Conservation (phyloP, 768 basidiomycete genomes). For the Rubroboletus pulcherrimus region DNA sequence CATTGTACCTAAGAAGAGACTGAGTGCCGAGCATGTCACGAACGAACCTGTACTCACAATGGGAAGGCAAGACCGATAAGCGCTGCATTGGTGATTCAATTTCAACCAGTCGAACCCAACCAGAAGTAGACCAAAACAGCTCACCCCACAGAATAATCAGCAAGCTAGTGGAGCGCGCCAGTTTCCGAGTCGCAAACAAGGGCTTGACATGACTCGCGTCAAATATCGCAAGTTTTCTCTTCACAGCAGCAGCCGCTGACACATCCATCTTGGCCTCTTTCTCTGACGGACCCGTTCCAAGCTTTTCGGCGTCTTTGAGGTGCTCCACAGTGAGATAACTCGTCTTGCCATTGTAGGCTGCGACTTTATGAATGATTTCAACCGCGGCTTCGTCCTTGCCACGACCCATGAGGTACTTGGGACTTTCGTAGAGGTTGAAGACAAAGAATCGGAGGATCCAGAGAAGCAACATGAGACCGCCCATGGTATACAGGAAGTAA, state of each 20-base stretch:
- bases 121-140: background rate
- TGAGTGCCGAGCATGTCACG: background rate
- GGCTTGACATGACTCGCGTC: conserved; percentile 42
- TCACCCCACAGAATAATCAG: conserved; percentile 53
- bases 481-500: conserved; percentile 71
- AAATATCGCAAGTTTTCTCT: conserved; percentile 38
- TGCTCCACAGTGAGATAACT: conserved; percentile 44
- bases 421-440: conserved; percentile 67
- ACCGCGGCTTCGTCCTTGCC: conserved; percentile 62
- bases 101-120: background rate
- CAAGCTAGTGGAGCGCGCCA: conserved; percentile 49
- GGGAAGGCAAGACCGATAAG: conserved; percentile 78
- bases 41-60: conserved; percentile 36
- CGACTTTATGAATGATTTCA: conserved; percentile 57
- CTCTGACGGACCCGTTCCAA: conserved; percentile 6
- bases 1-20: conserved; percentile 40
- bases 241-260: conserved; percentile 35
- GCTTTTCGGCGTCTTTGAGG: conserved; percentile 30
- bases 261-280: conserved; percentile 29
- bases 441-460: conserved; percentile 61
- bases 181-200: conserved; percentile 47
- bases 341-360: conserved; percentile 53
- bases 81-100: conserved; percentile 34
- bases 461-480: conserved; percentile 62
- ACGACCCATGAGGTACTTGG: conserved; percentile 68